phyloP scores from a whole-genome alignment of 2,329 filamentous ascomycete species.

The Zarea fungicola region DNA sequence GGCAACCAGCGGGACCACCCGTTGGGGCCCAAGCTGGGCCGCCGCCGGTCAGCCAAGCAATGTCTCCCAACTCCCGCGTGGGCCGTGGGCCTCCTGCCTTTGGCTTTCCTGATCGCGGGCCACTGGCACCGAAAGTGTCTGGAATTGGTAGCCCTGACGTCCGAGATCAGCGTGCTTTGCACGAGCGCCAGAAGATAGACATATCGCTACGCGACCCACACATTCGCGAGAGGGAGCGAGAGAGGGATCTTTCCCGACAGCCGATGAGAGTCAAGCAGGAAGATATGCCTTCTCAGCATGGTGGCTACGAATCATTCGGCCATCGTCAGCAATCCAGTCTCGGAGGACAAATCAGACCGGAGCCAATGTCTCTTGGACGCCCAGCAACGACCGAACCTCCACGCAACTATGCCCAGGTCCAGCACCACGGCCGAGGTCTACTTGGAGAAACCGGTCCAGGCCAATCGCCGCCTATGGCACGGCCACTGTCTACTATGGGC shows the following conservation, averaged over 20 bases:
- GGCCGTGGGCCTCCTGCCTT: constrained; percentile 41
- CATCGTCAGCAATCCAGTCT: constrained; percentile 35
- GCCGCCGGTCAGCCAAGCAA: constrained; percentile 35
- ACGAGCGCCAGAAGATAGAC: constrained; percentile 29
- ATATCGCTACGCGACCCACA: constrained; percentile 25
- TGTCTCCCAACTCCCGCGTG: constrained; percentile 42
- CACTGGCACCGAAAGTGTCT: constrained; percentile 36
- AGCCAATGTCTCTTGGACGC: constrained; percentile 35
- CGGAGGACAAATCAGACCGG: constrained; percentile 33
- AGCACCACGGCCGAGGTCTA: constrained; percentile 32
- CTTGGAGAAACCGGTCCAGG: constrained; percentile 34
- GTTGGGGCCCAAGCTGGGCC: constrained; percentile 20
- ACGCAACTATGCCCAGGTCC: constrained; percentile 33
- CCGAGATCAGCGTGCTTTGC: constrained; percentile 29
- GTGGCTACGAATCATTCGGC: constrained; percentile 40
- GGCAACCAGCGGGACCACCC: constrained; percentile 16
- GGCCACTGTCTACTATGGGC: constrained; percentile 33
- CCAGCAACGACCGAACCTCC: constrained; percentile 39
- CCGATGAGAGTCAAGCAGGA: constrained; percentile 45
- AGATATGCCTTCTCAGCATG: constrained; percentile 35
- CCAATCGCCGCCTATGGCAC: constrained; percentile 34
- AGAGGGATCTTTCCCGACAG: constrained; percentile 17
- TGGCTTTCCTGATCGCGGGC: constrained; percentile 40
- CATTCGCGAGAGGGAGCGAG: constrained; percentile 21
- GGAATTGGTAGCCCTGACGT: constrained; percentile 28